Percentiles rank a stretch among this genome's conserved stretches.
phyloP scores from a whole-genome alignment of 1,284 basidiomycete species.

The Rhodofomes roseus region DNA sequence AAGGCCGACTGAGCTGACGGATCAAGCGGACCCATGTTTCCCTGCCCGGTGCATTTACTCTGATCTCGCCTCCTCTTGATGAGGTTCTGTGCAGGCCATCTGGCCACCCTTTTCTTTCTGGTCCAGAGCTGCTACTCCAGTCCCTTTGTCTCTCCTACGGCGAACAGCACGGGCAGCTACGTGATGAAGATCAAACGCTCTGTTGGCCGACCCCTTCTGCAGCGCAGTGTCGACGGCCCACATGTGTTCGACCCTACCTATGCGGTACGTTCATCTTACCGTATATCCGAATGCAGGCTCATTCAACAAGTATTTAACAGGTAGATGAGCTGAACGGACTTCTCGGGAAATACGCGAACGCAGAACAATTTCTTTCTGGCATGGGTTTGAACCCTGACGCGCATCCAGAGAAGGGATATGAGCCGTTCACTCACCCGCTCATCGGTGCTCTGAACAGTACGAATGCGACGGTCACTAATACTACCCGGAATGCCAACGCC shows the following conservation, averaged over 20 bases:
- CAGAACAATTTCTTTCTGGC: slow-evolving; percentile 32
- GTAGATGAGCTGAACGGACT: slow-evolving; percentile 28
- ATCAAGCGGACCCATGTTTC: not conserved
- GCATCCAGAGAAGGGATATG: slow-evolving; percentile 22
- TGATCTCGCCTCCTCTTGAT: not conserved
- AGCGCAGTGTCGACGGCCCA: not conserved
- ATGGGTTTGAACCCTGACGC: slow-evolving; percentile 30
- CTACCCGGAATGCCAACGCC: slow-evolving; percentile 5
- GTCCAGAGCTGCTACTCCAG: not conserved
- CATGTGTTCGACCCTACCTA: slow-evolving; percentile 5
- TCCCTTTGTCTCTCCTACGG: not conserved
- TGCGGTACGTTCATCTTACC: not conserved
- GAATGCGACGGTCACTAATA: slow-evolving; percentile 1
- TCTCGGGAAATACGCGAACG: slow-evolving; percentile 35
- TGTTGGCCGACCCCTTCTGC: not conserved
- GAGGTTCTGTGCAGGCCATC: not conserved
- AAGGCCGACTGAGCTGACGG: not conserved
- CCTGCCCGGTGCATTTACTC: not conserved
- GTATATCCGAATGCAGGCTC: not conserved
- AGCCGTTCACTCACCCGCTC: slow-evolving; percentile 23
- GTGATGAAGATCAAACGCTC: slow-evolving; percentile 5
- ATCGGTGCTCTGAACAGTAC: slow-evolving; percentile 14
- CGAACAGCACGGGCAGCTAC: not conserved
- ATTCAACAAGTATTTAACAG: slow-evolving; percentile 16
- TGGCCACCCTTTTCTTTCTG: not conserved